Conservation (phyloP, 768 basidiomycete genomes). For the Paxillus ammoniavirescens region DNA sequence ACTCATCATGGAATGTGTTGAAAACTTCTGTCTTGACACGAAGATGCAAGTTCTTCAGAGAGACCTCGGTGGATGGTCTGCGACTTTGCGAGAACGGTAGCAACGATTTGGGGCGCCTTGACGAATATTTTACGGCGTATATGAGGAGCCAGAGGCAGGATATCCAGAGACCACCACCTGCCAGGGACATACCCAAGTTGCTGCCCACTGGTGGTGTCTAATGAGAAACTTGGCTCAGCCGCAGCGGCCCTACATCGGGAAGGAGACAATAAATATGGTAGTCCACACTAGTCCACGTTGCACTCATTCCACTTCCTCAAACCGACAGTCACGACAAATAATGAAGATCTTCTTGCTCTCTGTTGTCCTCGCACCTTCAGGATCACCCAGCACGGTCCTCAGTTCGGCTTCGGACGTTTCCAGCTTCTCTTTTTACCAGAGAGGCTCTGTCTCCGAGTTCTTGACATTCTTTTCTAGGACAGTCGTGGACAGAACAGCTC, state of each 20-base stretch:
- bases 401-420: slow-evolving; percentile 75
- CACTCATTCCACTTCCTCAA: slow-evolving; percentile 4
- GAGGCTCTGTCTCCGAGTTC: slow-evolving; percentile 85
- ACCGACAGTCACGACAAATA: slow-evolving; percentile 17
- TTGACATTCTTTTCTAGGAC: slow-evolving; percentile 93
- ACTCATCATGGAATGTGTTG: slow-evolving; percentile 48
- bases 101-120: slow-evolving; percentile 13
- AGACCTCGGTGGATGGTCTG: slow-evolving; percentile 18
- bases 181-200: slow-evolving; percentile 18
- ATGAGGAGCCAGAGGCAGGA: slow-evolving; percentile 23
- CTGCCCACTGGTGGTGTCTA: not conserved
- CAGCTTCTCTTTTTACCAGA: slow-evolving; percentile 93
- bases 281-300: not conserved
- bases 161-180: slow-evolving; percentile 19
- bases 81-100: slow-evolving; percentile 22
- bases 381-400: slow-evolving; percentile 62
- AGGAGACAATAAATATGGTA: no score
- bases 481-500: slow-evolving; percentile 81
- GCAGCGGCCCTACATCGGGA: no score
- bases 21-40: slow-evolving; percentile 47
- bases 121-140: slow-evolving; percentile 23
- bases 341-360: slow-evolving; percentile 92
- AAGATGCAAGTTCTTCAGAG: slow-evolving; percentile 28
- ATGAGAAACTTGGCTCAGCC: no score
- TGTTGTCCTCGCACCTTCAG: slow-evolving; percentile 64